Evolutionary conservation across 169 alveolate species (phyloP).

Genomic region (Plasmodium falciparum): DNA sequence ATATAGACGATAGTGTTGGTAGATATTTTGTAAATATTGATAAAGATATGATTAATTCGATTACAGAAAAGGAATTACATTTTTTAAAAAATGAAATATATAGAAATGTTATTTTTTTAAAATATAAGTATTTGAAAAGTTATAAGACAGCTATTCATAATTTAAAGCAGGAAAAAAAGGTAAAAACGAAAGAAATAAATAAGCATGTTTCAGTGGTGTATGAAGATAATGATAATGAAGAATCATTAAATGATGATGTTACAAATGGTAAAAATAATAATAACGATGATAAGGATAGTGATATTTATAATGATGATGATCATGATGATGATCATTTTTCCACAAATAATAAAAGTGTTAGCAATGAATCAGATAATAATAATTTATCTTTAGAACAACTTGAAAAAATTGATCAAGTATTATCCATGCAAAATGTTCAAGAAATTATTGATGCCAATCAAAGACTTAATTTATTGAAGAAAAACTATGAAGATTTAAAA

Average conservation of each 20-base stretch:
- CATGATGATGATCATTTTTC: neutral
- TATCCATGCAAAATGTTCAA: conserved; percentile 26
- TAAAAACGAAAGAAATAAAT: conserved; percentile 43
- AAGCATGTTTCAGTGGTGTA: conserved; percentile 54
- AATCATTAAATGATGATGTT: neutral
- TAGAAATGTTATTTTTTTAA: conserved; percentile 33
- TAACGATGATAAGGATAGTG: neutral
- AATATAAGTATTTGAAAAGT: conserved; percentile 37
- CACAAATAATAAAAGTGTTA: neutral
- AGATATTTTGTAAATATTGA: conserved; percentile 47
- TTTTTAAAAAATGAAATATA: conserved; percentile 32
- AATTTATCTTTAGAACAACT: neutral
- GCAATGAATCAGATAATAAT: conserved; percentile 5
- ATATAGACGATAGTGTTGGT: conserved; percentile 61
- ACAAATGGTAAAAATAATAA: neutral
- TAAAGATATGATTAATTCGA: conserved; percentile 5
- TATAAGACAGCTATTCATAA: conserved; percentile 43
- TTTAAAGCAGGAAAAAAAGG: conserved; percentile 26
- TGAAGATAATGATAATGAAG: conserved; percentile 21
- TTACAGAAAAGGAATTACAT: conserved; percentile 59
- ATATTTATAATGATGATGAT: neutral
- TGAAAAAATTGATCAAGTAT: conserved; percentile 11
- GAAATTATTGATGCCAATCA: conserved; percentile 57
- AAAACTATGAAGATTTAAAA: conserved; percentile 60
- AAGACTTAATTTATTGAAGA: conserved; percentile 35